Conservation (phyloP, 176 grass and related monocot species). For the Eleusine coracana region DNA sequence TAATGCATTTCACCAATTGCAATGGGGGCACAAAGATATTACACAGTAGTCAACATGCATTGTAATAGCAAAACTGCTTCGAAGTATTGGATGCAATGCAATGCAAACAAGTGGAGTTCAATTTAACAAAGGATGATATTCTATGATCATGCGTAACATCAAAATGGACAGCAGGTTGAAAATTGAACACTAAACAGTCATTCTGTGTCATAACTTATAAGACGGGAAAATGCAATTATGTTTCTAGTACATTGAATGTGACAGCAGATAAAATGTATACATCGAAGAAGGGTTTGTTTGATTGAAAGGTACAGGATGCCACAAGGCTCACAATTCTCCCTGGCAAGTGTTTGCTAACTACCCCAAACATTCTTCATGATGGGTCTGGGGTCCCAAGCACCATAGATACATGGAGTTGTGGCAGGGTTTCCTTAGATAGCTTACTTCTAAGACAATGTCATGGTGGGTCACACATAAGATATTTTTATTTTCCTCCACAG, state of each 20-base stretch:
- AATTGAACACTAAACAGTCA: not conserved
- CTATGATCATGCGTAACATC: constrained; percentile 8
- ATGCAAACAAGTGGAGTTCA: not conserved
- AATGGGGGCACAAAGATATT: not conserved
- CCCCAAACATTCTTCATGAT: not conserved
- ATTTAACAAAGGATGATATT: not conserved
- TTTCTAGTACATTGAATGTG: not conserved
- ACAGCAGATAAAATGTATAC: not conserved
- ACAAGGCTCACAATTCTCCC: not conserved
- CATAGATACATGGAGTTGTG: not conserved
- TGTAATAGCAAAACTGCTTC: not conserved
- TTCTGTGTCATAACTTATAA: not conserved
- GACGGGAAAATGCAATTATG: not conserved
- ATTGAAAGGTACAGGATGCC: not conserved
- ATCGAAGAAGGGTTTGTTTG: not conserved
- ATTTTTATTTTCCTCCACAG: not conserved
- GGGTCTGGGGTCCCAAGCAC: not conserved
- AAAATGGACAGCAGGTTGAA: not conserved
- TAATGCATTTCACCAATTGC: constrained; percentile 27
- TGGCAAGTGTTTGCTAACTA: not conserved
- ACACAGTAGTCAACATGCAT: constrained; percentile 8
- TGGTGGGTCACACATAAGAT: not conserved
- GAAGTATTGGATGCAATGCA: not conserved
- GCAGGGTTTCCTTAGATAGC: not conserved
- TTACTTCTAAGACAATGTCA: not conserved